Evolutionary conservation across 2,329 filamentous ascomycete species (phyloP), one percentile per base, ranked within the genome.

Genomic region (Aspergillus melleus): DNA sequence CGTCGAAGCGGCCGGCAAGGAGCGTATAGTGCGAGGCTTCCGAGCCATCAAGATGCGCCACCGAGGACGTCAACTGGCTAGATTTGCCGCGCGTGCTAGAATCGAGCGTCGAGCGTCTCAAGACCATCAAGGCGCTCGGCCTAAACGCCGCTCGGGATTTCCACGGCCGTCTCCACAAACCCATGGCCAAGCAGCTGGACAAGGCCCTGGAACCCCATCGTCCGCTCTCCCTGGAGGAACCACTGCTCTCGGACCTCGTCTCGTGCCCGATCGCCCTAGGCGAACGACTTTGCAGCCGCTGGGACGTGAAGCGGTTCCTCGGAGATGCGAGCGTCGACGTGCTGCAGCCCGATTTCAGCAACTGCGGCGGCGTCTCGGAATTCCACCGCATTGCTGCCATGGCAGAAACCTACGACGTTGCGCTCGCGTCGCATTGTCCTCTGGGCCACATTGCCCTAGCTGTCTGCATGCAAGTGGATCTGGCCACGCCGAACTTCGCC

Each of bases 161-260:
- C 73, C 90, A 93, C 70, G 90, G 90, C 3, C 84, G 89, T 9
- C 79, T 91, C 0, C 90, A 92, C 74, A 89, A 88, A 62, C 88
- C 89, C n/a, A 92, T 92, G 89, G 90, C 89, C 0, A 91, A 90
- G 66, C 90, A 92, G 66, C 81, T 93, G 2, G 88, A 88, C 1
- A 83, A 83, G 59, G 80, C 83, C 0, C 80, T 92, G 0, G 88
- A 89, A 62, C 88, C 88, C 0, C 83, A 90, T 64, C 80, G 81
- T 1, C 90, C 89, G 0, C 77, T 92, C n/a, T 92, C 92, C 71
- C 87, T 92, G 49, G 90, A 92, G 70, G 89, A 92, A 65, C 89
- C 89, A 0, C 76, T 91, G 49, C 77, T 90, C 4, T 80, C 83
- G 0, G 75, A 80, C 42, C 77, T 82, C 22, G 88, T 86, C 0